These are phyloP conservation scores for Sclerotiophoma versabilis DNA, from an alignment of 2,329 filamentous ascomycete genomes.

Conservation along the genomic window DNA sequence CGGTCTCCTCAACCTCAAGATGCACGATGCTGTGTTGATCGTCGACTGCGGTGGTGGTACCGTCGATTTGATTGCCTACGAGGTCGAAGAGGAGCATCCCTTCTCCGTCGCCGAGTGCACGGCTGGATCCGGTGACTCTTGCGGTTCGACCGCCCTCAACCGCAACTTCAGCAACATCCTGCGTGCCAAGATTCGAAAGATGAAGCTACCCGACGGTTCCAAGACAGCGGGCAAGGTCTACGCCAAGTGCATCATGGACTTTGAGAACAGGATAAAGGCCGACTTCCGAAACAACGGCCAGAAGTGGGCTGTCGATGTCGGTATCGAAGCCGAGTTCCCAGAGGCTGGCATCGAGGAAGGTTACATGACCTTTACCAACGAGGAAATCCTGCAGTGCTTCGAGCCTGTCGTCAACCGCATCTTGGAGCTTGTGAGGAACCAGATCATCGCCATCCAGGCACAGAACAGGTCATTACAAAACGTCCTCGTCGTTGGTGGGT, in stretches of 20 bases:
- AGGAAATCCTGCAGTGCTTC: conserved; percentile 98
- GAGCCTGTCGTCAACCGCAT: conserved; percentile 98
- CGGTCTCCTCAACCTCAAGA: conserved; percentile 91
- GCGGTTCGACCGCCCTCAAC: conserved; percentile 97
- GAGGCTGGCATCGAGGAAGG: conserved; percentile 98
- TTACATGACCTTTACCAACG: conserved; percentile 99
- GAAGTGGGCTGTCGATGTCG: conserved; percentile 98
- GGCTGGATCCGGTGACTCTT: conserved; percentile 95
- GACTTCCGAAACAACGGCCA: conserved; percentile 99
- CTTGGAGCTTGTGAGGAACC: conserved; percentile 92
- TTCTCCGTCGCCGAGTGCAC: conserved; percentile 98
- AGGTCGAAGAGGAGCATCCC: conserved; percentile 96
- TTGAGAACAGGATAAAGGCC: conserved; percentile 99
- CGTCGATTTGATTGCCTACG: conserved; percentile 98
- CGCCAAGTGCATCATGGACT: conserved; percentile 99
- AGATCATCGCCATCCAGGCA: conserved; percentile 98
- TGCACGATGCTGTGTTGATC: conserved; percentile 98
- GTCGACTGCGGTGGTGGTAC: conserved; percentile 98
- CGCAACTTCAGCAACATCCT: conserved; percentile 98
- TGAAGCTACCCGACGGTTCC: conserved; percentile 97
- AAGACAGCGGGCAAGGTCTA: conserved; percentile 98
- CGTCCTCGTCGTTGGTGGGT: conserved; percentile 95
- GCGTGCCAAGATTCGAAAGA: conserved; percentile 96
- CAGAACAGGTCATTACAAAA: conserved; percentile 95
- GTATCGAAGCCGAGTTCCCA: conserved; percentile 97